Percentiles rank a stretch among this genome's conserved stretches.
These are phyloP conservation scores for Sesbania bispinosa DNA, from an alignment of 306 rosid species.

Conservation along the genomic window DNA sequence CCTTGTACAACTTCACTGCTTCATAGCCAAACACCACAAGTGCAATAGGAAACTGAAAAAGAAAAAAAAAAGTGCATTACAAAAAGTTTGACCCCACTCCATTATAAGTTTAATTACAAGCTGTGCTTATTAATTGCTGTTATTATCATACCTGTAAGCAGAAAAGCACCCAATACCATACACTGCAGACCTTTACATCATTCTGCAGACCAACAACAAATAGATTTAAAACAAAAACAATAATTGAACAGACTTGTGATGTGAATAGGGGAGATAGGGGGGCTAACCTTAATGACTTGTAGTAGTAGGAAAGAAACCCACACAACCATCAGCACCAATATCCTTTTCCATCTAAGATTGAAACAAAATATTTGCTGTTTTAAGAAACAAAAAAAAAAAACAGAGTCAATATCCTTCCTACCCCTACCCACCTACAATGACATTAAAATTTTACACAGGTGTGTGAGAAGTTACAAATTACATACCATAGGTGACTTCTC, in stretches of 20 bases:
- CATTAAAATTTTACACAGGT: not conserved
- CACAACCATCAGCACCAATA: constrained; percentile 45
- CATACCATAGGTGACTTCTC: constrained; percentile 61
- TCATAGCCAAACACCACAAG: too few relatives aligned
- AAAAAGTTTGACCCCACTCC: too few relatives aligned
- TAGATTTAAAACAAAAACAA: not conserved
- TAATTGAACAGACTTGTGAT: not conserved
- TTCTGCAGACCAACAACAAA: constrained; percentile 48
- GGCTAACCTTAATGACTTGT: constrained; percentile 67
- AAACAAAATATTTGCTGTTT: constrained; percentile 60
- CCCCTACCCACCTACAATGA: not conserved
- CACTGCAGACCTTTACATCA: constrained; percentile 49
- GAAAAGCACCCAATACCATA: constrained; percentile 23
- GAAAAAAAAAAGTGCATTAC: too few relatives aligned
- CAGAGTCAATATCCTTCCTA: not conserved
- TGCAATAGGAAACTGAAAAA: too few relatives aligned
- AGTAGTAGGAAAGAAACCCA: constrained; percentile 74
- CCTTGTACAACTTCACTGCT: constrained; percentile 43
- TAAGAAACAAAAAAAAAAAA: not conserved
- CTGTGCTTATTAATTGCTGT: too few relatives aligned
- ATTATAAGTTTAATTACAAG: too few relatives aligned
- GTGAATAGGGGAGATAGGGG: not conserved
- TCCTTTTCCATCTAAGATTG: constrained; percentile 75
- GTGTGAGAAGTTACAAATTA: not conserved
- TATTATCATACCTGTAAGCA: too few relatives aligned